phyloP scores from a whole-genome alignment of 2,329 filamentous ascomycete species.

The Aspergillus sergii region DNA sequence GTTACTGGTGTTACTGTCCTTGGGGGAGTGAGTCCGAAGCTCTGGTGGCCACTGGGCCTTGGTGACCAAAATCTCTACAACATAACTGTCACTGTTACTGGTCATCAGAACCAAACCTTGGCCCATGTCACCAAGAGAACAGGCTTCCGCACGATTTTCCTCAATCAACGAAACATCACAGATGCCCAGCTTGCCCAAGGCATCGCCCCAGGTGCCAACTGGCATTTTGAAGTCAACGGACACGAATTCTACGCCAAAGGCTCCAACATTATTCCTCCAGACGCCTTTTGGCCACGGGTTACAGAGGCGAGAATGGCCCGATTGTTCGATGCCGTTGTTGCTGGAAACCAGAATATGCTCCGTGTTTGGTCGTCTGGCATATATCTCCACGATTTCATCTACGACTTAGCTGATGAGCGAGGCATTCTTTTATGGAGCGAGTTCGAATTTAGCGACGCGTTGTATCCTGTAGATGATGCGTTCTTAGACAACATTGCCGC shows the following conservation, averaged over 20 bases:
- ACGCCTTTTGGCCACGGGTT: slow-evolving; percentile 65
- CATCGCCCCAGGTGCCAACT: slow-evolving; percentile 60
- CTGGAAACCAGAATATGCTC: slow-evolving; percentile 66
- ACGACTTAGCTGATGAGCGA: slow-evolving; percentile 63
- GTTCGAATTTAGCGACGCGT: slow-evolving; percentile 63
- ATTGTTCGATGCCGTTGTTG: slow-evolving; percentile 58
- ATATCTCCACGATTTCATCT: slow-evolving; percentile 65
- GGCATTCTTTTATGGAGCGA: slow-evolving; percentile 66
- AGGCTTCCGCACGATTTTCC: slow-evolving; percentile 64
- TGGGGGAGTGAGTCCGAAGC: slow-evolving; percentile 47
- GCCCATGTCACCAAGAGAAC: slow-evolving; percentile 56
- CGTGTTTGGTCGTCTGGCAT: slow-evolving; percentile 64
- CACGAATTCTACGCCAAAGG: slow-evolving; percentile 66
- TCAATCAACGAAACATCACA: slow-evolving; percentile 59
- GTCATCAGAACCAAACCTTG: slow-evolving; percentile 39
- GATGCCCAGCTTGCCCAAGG: slow-evolving; percentile 56
- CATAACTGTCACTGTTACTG: slow-evolving; percentile 53
- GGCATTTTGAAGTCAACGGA: slow-evolving; percentile 69
- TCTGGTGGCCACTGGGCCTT: slow-evolving; percentile 65
- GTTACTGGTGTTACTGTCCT: slow-evolving; percentile 55
- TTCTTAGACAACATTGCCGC: slow-evolving; percentile 60
- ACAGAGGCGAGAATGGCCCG: slow-evolving; percentile 54
- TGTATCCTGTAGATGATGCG: slow-evolving; percentile 58
- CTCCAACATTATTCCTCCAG: slow-evolving; percentile 65
- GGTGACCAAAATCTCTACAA: slow-evolving; percentile 62